Evolutionary conservation across 1,284 basidiomycete species (phyloP).

Genomic region (Athelia sp.): DNA sequence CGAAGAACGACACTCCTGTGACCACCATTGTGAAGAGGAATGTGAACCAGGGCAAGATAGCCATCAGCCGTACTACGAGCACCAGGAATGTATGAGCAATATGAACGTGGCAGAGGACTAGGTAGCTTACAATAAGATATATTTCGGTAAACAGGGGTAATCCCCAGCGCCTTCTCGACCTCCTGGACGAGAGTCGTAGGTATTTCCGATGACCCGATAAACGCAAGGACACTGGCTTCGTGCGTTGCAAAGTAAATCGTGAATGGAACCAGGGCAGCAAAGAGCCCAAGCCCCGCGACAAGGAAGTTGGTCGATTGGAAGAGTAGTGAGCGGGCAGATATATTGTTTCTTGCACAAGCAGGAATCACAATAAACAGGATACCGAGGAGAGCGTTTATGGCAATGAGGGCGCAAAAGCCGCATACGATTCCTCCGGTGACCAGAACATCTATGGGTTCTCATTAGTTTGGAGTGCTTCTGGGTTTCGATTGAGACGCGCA

Average conservation of each 20-base stretch:
- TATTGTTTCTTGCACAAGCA: too few species aligned
- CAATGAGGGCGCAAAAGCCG: too few species aligned
- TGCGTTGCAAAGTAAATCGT: slow-evolving; percentile 46
- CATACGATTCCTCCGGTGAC: too few species aligned
- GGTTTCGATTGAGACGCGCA: too few species aligned
- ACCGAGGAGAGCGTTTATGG: too few species aligned
- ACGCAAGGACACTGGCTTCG: slow-evolving; percentile 40
- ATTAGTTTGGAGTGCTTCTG: too few species aligned
- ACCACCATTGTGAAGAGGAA: slow-evolving; percentile 36
- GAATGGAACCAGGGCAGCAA: slow-evolving; percentile 49
- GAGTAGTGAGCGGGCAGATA: slow-evolving; percentile 12
- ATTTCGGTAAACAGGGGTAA: slow-evolving; percentile 41
- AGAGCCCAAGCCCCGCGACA: slow-evolving; percentile 44
- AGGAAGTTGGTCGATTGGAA: slow-evolving; percentile 34
- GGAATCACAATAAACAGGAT: too few species aligned
- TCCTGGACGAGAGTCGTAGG: slow-evolving; percentile 33
- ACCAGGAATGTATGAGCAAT: background rate
- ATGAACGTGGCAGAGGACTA: too few species aligned
- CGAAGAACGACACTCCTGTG: slow-evolving; percentile 18
- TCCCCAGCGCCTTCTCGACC: slow-evolving; percentile 33
- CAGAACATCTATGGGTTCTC: too few species aligned
- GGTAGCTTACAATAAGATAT: slow-evolving; percentile 37
- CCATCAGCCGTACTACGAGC: slow-evolving; percentile 35
- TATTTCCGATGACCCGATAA: slow-evolving; percentile 30
- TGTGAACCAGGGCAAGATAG: slow-evolving; percentile 46